These are phyloP conservation scores for Xerocomus potaroensis DNA, from an alignment of 768 basidiomycete species.

Conservation along the genomic window DNA sequence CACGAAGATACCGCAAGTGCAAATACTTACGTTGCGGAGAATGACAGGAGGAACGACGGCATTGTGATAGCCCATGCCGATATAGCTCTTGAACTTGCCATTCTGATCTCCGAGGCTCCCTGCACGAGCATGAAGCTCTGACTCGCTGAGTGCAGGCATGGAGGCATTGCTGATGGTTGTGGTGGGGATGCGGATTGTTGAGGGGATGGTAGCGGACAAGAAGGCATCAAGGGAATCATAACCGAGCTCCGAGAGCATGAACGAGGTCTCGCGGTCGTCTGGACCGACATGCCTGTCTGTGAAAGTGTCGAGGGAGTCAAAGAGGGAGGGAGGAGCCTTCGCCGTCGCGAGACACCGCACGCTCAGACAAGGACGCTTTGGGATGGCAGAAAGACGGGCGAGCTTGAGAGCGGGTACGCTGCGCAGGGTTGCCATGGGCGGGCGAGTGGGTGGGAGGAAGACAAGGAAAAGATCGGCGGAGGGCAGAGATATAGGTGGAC, in stretches of 20 bases:
- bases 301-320: slow-evolving; percentile 87
- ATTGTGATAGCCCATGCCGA: slow-evolving; percentile 97
- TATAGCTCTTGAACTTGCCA: slow-evolving; percentile 84
- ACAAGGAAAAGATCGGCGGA: slow-evolving; percentile 16
- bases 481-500: slow-evolving; percentile 19
- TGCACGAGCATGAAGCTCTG: slow-evolving; percentile 72
- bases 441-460: slow-evolving; percentile 13
- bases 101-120: slow-evolving; percentile 76
- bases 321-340: slow-evolving; percentile 58
- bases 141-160: slow-evolving; percentile 79
- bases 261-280: slow-evolving; percentile 68
- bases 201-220: slow-evolving; percentile 76
- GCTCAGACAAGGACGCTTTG: slow-evolving; percentile 16
- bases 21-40: slow-evolving; percentile 70
- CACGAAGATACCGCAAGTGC: neutral
- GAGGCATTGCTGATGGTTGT: slow-evolving; percentile 58
- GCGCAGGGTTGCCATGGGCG: slow-evolving; percentile 29
- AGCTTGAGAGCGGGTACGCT: slow-evolving; percentile 23
- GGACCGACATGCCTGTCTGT: slow-evolving; percentile 91
- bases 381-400: slow-evolving; percentile 12
- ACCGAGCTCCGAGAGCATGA: slow-evolving; percentile 82
- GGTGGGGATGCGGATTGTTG: slow-evolving; percentile 67
- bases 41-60: slow-evolving; percentile 96
- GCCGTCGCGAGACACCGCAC: slow-evolving; percentile 55
- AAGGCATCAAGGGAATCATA: slow-evolving; percentile 89